These are phyloP conservation scores for Eimeria brunetti DNA, from an alignment of 169 alveolate species.

Conservation along the genomic window DNA sequence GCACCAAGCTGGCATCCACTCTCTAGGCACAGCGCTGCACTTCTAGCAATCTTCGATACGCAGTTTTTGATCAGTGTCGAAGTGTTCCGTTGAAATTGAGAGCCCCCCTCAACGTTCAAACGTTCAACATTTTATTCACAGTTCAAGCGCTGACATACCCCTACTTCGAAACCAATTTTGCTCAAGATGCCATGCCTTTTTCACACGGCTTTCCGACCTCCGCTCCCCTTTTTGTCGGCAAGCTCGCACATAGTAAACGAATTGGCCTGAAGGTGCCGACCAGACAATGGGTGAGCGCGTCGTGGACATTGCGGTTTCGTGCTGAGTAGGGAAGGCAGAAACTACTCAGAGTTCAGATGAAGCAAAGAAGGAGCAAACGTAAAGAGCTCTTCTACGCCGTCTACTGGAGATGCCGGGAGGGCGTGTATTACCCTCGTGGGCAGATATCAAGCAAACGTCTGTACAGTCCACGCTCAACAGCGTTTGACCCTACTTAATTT, in stretches of 20 bases:
- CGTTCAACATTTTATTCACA: background rate
- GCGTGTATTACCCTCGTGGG: background rate
- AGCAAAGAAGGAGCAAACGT: background rate
- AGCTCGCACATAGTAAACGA: background rate
- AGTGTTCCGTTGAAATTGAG: background rate
- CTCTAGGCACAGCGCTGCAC: background rate
- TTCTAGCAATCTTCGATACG: background rate
- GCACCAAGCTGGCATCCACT: background rate
- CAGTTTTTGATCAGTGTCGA: background rate
- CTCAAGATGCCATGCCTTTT: background rate
- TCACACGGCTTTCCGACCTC: background rate
- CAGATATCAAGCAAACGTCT: background rate
- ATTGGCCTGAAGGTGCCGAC: background rate
- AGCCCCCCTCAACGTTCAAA: background rate
- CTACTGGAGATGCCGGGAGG: background rate
- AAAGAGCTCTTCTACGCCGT: background rate
- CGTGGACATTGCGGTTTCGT: background rate
- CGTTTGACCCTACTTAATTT: background rate
- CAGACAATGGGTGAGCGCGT: background rate
- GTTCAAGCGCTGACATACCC: background rate
- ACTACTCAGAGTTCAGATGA: background rate
- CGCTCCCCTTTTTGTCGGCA: background rate
- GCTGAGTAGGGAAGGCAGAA: background rate
- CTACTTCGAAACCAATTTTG: background rate
- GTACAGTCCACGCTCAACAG: background rate